Percentiles rank a stretch among this genome's conserved stretches.
Conservation (phyloP, 345 rosid genomes). For the Salix koriyanagi region DNA sequence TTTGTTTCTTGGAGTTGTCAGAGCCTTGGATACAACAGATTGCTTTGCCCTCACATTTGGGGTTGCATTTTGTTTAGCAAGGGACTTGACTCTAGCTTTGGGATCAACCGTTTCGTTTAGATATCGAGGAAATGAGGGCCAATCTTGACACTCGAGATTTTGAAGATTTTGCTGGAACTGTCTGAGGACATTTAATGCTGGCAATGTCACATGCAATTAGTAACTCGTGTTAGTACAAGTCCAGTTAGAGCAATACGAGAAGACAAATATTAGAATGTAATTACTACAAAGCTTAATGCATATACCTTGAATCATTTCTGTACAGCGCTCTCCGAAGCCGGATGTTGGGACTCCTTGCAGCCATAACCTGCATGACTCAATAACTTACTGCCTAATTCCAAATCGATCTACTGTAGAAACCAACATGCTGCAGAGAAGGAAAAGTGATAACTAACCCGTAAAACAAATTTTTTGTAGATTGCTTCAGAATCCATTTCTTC, state of each 20-base stretch:
- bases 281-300: neutral
- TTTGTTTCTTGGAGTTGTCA: conserved; percentile 53
- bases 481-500: conserved; percentile 82
- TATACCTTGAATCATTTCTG: conserved; percentile 47
- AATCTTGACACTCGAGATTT: conserved; percentile 56
- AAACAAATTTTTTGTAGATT: conserved; percentile 76
- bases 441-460: conserved; percentile 56
- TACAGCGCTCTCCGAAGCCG: conserved; percentile 57
- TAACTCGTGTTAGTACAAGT: neutral
- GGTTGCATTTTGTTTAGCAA: conserved; percentile 31
- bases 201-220: conserved; percentile 25
- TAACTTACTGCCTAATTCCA: conserved; percentile 2
- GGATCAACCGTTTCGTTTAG: conserved; percentile 45
- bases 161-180: conserved; percentile 80
- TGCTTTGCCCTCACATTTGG: conserved; percentile 43
- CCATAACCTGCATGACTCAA: conserved; percentile 66
- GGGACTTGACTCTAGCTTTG: conserved; percentile 33
- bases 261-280: neutral
- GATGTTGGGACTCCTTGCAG: conserved; percentile 90
- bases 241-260: neutral
- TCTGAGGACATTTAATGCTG: conserved; percentile 58
- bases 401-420: neutral
- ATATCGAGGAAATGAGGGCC: conserved; percentile 72
- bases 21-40: conserved; percentile 39
- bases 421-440: neutral